These are phyloP conservation scores for Naumovozyma castellii DNA, from an alignment of 805 yeast genomes.

Conservation along the genomic window DNA sequence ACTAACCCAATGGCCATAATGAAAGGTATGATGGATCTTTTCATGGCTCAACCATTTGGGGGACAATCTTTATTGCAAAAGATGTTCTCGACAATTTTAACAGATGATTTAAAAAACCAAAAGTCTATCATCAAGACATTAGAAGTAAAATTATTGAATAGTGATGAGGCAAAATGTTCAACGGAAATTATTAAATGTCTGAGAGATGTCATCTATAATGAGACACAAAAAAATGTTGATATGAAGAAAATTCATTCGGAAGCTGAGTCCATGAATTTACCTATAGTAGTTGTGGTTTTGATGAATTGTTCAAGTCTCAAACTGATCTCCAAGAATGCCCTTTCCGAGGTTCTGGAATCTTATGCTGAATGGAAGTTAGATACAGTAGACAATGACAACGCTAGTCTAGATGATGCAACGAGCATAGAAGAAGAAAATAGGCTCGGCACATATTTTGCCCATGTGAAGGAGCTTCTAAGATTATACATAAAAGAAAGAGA, in stretches of 20 bases:
- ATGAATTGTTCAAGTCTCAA: conserved; percentile 18
- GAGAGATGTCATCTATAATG: conserved; percentile 26
- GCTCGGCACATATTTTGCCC: conserved; percentile 39
- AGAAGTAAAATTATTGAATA: conserved; percentile 29
- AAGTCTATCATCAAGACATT: conserved; percentile 43
- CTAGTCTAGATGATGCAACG: too few relatives aligned
- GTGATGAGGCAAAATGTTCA: conserved; percentile 14
- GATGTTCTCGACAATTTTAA: conserved; percentile 59
- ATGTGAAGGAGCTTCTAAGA: conserved; percentile 53
- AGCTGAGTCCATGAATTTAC: conserved; percentile 23
- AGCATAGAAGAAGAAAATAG: conserved; percentile 9
- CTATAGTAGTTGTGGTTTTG: conserved; percentile 18
- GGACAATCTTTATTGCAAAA: conserved; percentile 61
- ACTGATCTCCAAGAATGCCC: conserved; percentile 13
- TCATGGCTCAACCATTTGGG: conserved; percentile 73
- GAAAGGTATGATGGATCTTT: conserved; percentile 68
- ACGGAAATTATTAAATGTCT: conserved; percentile 23
- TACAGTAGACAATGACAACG: conserved; percentile 4
- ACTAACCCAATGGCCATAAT: conserved; percentile 84
- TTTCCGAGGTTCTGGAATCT: conserved; percentile 24
- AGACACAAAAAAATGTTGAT: conserved; percentile 24
- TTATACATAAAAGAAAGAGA: conserved; percentile 62
- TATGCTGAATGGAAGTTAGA: conserved; percentile 23
- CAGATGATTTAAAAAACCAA: conserved; percentile 64
- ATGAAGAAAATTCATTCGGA: conserved; percentile 27